These are phyloP conservation scores for Ophiorrhiza pumila DNA, from an alignment of 257 asterid species.

Conservation along the genomic window DNA sequence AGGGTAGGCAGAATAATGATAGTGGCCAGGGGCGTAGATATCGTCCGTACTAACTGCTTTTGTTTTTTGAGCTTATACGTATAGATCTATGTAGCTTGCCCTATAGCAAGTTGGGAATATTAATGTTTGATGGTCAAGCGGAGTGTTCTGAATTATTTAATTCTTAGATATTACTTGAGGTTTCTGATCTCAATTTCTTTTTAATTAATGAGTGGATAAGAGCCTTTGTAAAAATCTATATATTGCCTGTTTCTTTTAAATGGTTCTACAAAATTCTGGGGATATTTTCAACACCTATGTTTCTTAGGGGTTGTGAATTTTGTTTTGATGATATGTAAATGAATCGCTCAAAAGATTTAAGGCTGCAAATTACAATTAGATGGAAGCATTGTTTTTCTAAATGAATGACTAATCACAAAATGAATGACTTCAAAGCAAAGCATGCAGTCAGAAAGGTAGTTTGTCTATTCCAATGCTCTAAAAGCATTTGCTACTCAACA, in stretches of 20 bases:
- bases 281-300: background rate
- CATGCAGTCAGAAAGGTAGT: too few species aligned
- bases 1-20: slow-evolving; percentile 28
- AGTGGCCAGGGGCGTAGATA: slow-evolving; percentile 55
- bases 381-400: too few species aligned
- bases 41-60: slow-evolving; percentile 44
- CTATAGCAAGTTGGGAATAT: background rate
- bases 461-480: background rate
- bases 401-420: too few species aligned
- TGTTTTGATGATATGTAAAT: too few species aligned
- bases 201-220: background rate
- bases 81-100: background rate
- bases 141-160: background rate
- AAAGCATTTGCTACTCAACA: too few species aligned
- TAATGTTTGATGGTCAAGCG: background rate
- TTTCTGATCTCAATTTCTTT: background rate
- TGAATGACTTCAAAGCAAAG: too few species aligned
- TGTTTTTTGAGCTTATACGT: background rate
- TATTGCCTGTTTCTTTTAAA: background rate
- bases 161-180: background rate
- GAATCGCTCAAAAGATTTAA: background rate
- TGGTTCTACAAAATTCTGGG: background rate
- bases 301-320: background rate
- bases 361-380: too few species aligned
- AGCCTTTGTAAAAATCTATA: background rate